Conservation (phyloP, 1,284 basidiomycete species). For the Fistulinella cinereoalba region DNA sequence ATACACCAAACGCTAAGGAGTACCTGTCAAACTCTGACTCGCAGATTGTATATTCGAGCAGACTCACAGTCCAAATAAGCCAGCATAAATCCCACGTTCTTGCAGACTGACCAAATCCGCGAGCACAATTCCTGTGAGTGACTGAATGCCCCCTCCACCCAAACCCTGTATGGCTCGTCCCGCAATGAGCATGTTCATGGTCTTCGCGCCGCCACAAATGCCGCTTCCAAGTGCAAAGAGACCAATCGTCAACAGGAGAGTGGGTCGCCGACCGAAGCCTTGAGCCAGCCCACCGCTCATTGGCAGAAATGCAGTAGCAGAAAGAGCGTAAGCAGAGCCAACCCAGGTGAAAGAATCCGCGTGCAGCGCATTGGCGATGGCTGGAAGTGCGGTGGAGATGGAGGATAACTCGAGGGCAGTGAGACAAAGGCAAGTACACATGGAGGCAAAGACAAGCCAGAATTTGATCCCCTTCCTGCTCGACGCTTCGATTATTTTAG, state of each 20-base stretch:
- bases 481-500: background rate
- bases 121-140: too few species aligned
- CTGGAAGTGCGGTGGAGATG: conserved; percentile 34
- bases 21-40: background rate
- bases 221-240: conserved; percentile 35
- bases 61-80: conserved; percentile 27
- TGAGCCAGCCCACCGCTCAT: conserved; percentile 28
- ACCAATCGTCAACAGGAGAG: conserved; percentile 31
- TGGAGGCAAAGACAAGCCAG: conserved; percentile 3
- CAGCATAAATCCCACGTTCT: conserved; percentile 38
- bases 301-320: conserved; percentile 32
- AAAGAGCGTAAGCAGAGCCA: conserved; percentile 30
- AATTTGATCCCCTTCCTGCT: conserved; percentile 1
- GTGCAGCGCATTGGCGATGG: conserved; percentile 32
- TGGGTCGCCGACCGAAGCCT: conserved; percentile 31
- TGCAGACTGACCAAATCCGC: conserved; percentile 39
- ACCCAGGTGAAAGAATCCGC: conserved; percentile 35
- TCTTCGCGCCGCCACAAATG: conserved; percentile 38
- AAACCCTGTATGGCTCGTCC: conserved; percentile 38
- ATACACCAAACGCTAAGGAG: conserved; percentile 7
- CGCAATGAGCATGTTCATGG: conserved; percentile 39
- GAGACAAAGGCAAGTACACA: conserved; percentile 5
- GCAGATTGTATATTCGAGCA: background rate
- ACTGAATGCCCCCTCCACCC: too few species aligned
- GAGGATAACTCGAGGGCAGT: conserved; percentile 4